Evolutionary conservation across 108 stramenopile genomes (phyloP), one percentile per base, ranked within the genome.

Genomic region (Nitzschia palea): DNA sequence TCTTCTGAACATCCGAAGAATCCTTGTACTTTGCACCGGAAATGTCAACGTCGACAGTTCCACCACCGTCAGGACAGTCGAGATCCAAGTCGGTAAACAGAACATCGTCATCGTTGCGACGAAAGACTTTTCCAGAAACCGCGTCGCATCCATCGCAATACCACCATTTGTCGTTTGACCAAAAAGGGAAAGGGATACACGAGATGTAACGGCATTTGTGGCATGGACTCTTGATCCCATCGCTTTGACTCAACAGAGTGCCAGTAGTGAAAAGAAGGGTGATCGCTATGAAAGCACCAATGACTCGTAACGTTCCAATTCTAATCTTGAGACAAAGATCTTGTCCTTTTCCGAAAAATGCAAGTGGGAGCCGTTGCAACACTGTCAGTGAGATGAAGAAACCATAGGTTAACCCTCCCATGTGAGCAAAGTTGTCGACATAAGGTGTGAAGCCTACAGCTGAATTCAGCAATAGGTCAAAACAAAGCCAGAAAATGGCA

Each of bases 401-500:
- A 1, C 93, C 93, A 55, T 86, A 93, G 0, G 87, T 29, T 67
- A 90, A 73, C 17, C 92, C 92, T 35, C 93, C 93, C 17, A 91
- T 53, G 33, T 76, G 75, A 32, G 87, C 85, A 72, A 90, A 92
- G 64, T 95, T 95, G 64, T 95, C 94, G 25, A 91, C 78, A 66
- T 85, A 87, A 9, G 88, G 91, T 9, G 85, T 83, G 0, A 90
- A 75, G 22, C 91, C 91, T 18, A 93, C 61, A 4, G 87, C 32
- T 26, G 79, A 86, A 66, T 95, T 91, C 58, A 89, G 36, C 8
- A 83, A 56, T 26, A 91, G 79, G 74, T 90, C 90, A 26, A 88
- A 69, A 12, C 88, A 20, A 15, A 95, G 75, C 77, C 79, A 86
- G 40, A 87, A 35, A 8, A 90, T 43, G 37, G 67, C 62, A 18